Conservation (phyloP, 169 alveolate species). For the Amoebophrya sp. region DNA sequence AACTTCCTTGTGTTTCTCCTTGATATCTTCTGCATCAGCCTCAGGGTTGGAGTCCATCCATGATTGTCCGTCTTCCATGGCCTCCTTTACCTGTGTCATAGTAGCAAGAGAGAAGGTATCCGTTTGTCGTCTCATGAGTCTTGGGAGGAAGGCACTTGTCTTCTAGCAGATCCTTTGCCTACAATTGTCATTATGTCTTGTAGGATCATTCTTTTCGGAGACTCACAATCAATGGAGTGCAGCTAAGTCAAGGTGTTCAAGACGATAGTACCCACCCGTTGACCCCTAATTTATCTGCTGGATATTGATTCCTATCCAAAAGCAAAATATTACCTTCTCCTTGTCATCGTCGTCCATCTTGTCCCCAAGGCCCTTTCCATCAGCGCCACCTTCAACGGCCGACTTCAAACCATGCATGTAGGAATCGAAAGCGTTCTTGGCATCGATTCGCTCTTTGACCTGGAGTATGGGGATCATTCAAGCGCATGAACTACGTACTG, state of each 20-base stretch:
- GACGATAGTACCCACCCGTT: no score
- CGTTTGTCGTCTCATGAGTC: no score
- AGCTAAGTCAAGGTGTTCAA: no score
- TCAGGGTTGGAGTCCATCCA: constrained; percentile 82
- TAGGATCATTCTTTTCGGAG: neutral
- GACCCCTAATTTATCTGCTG: no score
- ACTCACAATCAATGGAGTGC: no score
- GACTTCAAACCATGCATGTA: constrained; percentile 79
- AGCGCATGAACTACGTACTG: no score
- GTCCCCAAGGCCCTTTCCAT: constrained; percentile 68
- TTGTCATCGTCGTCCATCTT: constrained; percentile 80
- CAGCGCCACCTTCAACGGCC: constrained; percentile 72
- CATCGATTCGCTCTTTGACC: constrained; percentile 78
- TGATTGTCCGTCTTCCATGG: constrained; percentile 69
- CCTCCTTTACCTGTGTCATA: constrained; percentile 51
- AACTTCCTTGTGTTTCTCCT: constrained; percentile 73
- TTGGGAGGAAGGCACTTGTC: no score
- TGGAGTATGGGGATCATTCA: no score
- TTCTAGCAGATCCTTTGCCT: no score
- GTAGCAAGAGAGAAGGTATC: no score
- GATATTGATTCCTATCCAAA: no score
- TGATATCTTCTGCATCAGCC: constrained; percentile 56
- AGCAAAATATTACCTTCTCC: constrained; percentile 51
- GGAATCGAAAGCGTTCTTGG: constrained; percentile 79
- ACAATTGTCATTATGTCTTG: no score